Evolutionary conservation across 352 stramenopile genomes (phyloP).

Genomic region (Globisporangium recalcitrans): DNA sequence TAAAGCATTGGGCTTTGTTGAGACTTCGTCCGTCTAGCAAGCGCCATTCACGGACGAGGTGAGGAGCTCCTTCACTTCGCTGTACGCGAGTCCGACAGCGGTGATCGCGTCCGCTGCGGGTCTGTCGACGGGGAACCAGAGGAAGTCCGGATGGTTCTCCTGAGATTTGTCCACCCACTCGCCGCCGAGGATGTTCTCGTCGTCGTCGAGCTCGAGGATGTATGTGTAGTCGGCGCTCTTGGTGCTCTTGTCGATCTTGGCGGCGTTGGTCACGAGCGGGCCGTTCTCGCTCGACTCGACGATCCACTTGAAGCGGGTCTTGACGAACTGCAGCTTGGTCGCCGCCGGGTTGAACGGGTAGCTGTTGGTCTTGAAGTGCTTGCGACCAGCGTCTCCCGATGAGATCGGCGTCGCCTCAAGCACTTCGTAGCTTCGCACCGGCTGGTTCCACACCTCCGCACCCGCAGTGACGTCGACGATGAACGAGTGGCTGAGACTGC

Average conservation of each 20-base stretch:
- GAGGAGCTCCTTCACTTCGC: conserved; percentile 28
- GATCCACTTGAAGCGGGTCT: conserved; percentile 50
- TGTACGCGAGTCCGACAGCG: conserved; percentile 36
- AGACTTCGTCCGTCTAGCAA: not conserved
- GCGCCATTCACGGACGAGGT: conserved; percentile 5
- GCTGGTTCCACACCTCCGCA: conserved; percentile 58
- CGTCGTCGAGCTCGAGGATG: conserved; percentile 51
- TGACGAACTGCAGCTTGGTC: conserved; percentile 39
- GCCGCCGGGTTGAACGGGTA: conserved; percentile 59
- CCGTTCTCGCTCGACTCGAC: conserved; percentile 46
- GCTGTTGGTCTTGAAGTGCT: conserved; percentile 35
- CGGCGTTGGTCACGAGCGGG: conserved; percentile 31
- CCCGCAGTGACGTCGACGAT: conserved; percentile 49
- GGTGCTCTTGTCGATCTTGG: conserved; percentile 44
- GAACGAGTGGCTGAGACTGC: conserved; percentile 40
- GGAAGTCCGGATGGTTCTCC: conserved; percentile 57
- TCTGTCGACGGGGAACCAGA: conserved; percentile 53
- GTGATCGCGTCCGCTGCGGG: conserved; percentile 32
- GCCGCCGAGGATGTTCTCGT: conserved; percentile 54
- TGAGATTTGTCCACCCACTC: conserved; percentile 55
- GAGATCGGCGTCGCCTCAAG: conserved; percentile 31
- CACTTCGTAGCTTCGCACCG: conserved; percentile 37
- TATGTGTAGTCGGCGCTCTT: conserved; percentile 54
- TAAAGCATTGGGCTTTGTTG: not conserved
- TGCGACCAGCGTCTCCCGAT: conserved; percentile 24